Evolutionary conservation across 2,329 filamentous ascomycete species (phyloP), one percentile per base, ranked within the genome.

Genomic region (Fusarium fracticaudum): DNA sequence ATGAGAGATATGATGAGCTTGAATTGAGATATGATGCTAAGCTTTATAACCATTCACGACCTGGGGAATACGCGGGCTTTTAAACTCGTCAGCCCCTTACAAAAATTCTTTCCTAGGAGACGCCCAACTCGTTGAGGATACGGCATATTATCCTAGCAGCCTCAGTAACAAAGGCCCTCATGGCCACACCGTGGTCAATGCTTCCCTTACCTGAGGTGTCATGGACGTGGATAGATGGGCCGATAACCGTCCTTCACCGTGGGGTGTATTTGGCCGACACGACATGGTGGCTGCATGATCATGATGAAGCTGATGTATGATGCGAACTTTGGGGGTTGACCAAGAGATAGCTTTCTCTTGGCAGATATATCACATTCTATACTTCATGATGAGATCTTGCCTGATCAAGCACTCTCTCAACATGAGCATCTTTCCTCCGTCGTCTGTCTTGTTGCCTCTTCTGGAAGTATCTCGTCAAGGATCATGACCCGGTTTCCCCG

Each of bases 151-250:
- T 73, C 72, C 69, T 60, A 65, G 76, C 69, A 75, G 51, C 54
- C 66, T 78, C 73, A 77, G 67, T 71, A 68, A 64, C 66, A 76
- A 29, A 74, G 64, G 69, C 35, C 67, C 54, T 78, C 68, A 75
- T 78, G 72, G 74, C 64, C 77, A 76, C 75, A 75, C 59, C 71
- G 71, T 78, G 76, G 76, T 72, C 77, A 75, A 76, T 75, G 77
- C 77, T 67, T 53, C 18, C 55, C 50, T 59, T 41, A 64, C 58
- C 61, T 67, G 57, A 63, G 71, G 70, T 71, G 69, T 76, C 72
- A 73, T 74, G 69, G 67, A 44, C 76, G 76, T 79, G 77, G 77
- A 73, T 76, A 69, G 70, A 78, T 78, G 77, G 77, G 69, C 61
- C 69, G 77, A 78, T 78, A 74, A 58, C 55, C 65, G 74, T 60